Percentiles rank a stretch among this genome's conserved stretches.
These are phyloP conservation scores for Curvularia hawaiiensis DNA, from an alignment of 2,329 filamentous ascomycete species.

Conservation along the genomic window DNA sequence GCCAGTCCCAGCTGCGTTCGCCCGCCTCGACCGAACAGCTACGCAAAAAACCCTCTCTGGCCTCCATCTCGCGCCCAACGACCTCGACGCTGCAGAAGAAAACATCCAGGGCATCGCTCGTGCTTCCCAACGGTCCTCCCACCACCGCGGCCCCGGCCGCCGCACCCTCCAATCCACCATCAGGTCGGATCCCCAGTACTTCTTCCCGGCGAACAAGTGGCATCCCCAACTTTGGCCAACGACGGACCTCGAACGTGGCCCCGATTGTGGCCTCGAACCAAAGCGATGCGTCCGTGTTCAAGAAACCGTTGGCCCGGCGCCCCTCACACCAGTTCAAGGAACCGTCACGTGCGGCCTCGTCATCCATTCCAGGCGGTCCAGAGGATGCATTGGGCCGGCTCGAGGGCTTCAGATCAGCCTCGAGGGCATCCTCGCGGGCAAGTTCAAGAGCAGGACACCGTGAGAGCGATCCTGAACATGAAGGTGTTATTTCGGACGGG, in stretches of 20 bases:
- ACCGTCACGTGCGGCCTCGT: constrained; percentile 21
- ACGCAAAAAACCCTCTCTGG: constrained; percentile 40
- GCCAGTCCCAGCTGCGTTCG: constrained; percentile 49
- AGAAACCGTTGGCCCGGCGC: constrained; percentile 45
- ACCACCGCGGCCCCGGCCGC: constrained; percentile 14
- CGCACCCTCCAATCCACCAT: constrained; percentile 19
- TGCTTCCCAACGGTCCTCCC: constrained; percentile 28
- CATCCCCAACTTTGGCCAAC: constrained; percentile 25
- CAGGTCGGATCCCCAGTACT: constrained; percentile 31
- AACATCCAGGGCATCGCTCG: constrained; percentile 38
- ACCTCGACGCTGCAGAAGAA: constrained; percentile 37
- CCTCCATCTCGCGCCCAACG: constrained; percentile 27
- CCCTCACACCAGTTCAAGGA: constrained; percentile 40
- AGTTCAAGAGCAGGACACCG: constrained; percentile 44
- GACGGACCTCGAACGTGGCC: constrained; percentile 16
- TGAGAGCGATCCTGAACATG: constrained; percentile 38
- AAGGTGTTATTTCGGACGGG: constrained; percentile 20
- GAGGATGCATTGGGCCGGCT: constrained; percentile 51
- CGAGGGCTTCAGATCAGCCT: constrained; percentile 51
- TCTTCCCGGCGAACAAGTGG: constrained; percentile 30
- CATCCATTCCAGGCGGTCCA: constrained; percentile 24
- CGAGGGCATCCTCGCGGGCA: constrained; percentile 47
- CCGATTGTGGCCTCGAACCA: constrained; percentile 6
- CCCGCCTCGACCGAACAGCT: constrained; percentile 53
- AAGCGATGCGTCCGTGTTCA: constrained; percentile 41